Percentiles rank a stretch among this genome's conserved stretches.
Evolutionary conservation across 495 filamentous ascomycete species (phyloP).

Genomic region (Hypomontagnella monticulosa): DNA sequence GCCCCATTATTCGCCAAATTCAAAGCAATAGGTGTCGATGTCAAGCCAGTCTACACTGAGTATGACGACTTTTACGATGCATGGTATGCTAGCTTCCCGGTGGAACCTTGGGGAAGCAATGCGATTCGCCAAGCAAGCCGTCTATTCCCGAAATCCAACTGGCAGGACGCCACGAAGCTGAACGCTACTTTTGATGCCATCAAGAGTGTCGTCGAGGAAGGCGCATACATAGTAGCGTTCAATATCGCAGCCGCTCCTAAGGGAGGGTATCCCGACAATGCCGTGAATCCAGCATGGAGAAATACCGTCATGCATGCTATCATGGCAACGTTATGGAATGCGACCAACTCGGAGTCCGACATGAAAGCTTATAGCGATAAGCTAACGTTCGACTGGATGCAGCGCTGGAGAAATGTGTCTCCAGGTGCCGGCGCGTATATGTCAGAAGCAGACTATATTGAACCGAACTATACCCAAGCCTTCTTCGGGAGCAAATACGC

Average conservation of each 20-base stretch:
- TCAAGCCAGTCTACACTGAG: constrained; percentile 57
- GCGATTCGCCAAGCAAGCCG: constrained; percentile 53
- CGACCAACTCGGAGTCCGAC: constrained; percentile 44
- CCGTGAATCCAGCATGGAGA: constrained; percentile 54
- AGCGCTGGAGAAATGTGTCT: constrained; percentile 51
- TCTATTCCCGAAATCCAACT: constrained; percentile 56
- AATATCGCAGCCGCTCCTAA: constrained; percentile 54
- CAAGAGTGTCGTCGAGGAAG: constrained; percentile 52
- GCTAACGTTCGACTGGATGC: constrained; percentile 61
- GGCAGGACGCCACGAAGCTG: constrained; percentile 42
- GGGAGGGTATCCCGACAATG: constrained; percentile 46
- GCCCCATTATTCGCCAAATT: constrained; percentile 58
- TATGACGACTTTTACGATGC: constrained; percentile 59
- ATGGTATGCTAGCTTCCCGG: constrained; percentile 57
- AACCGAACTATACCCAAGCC: constrained; percentile 66
- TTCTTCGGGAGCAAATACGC: constrained; percentile 63
- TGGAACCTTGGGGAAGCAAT: constrained; percentile 54
- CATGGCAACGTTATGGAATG: constrained; percentile 52
- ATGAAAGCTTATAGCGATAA: constrained; percentile 54
- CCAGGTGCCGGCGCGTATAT: constrained; percentile 55
- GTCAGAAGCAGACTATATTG: constrained; percentile 60
- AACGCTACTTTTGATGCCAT: constrained; percentile 53
- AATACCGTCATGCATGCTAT: constrained; percentile 54
- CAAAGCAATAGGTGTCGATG: constrained; percentile 44
- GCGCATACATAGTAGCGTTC: constrained; percentile 58